These are phyloP conservation scores for Aphanoascus verrucosus DNA, from an alignment of 2,329 filamentous ascomycete species.

Conservation along the genomic window DNA sequence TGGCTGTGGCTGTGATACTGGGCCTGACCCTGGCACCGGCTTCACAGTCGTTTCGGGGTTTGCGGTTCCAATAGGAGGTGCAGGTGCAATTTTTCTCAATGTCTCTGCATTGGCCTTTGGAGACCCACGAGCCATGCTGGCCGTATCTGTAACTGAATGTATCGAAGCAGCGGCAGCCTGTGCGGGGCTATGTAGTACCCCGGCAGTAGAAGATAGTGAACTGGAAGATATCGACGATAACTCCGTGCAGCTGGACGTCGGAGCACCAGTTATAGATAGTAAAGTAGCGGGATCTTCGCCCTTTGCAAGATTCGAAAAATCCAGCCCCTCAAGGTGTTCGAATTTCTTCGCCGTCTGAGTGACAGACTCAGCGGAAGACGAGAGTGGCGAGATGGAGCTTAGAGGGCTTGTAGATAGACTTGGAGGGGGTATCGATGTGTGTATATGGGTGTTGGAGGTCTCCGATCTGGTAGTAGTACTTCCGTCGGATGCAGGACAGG, in stretches of 20 bases:
- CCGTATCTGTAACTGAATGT: not conserved
- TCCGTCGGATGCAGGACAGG: not conserved
- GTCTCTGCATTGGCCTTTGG: not conserved
- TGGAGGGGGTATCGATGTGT: not conserved
- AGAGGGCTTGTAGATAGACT: not conserved
- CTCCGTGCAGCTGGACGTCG: constrained; percentile 7
- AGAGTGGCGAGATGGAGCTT: not conserved
- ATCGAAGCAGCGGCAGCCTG: not conserved
- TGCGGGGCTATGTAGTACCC: not conserved
- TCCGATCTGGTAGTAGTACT: not conserved
- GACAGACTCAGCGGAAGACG: not conserved
- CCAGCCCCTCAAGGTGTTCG: not conserved
- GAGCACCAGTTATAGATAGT: not conserved
- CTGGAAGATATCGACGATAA: constrained; percentile 11
- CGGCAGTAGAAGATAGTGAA: not conserved
- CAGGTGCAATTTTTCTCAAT: constrained; percentile 9
- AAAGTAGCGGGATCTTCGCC: not conserved
- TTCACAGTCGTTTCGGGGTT: not conserved
- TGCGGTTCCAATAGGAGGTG: not conserved
- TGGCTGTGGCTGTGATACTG: not conserved
- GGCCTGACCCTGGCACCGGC: not conserved
- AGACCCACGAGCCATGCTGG: not conserved
- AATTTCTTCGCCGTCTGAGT: not conserved
- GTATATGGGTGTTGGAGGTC: not conserved
- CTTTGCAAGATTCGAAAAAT: not conserved